Percentiles rank a stretch among this genome's conserved stretches.
Evolutionary conservation across 768 basidiomycete genomes (phyloP).

Genomic region (Mycena alexandri): DNA sequence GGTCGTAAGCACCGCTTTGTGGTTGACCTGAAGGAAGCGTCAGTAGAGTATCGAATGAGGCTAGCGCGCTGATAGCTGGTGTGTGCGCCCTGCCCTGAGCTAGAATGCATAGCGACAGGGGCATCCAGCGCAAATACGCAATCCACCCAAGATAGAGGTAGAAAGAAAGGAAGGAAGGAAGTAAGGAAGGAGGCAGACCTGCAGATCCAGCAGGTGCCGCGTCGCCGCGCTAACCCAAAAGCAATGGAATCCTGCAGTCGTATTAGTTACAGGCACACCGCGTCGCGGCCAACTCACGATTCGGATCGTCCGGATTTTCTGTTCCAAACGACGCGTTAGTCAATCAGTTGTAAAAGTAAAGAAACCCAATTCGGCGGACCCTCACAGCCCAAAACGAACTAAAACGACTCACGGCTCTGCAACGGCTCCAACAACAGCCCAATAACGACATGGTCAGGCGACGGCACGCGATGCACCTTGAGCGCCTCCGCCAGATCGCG

Average conservation of each 20-base stretch:
- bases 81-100: constrained; percentile 2
- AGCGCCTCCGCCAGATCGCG: constrained; percentile 89
- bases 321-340: constrained; percentile 23
- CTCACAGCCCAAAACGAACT: no score
- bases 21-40: constrained; percentile 74
- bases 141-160: constrained; percentile 11
- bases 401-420: constrained; percentile 86
- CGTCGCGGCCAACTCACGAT: no score
- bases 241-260: constrained; percentile 89
- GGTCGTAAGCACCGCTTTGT: constrained; percentile 80
- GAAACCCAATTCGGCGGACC: no score
- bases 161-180: no score
- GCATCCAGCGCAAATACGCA: no score
- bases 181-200: constrained; percentile 59
- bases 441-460: constrained; percentile 85
- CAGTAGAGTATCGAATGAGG: no score
- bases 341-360: no score
- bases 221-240: constrained; percentile 88
- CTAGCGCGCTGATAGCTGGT: constrained; percentile 21
- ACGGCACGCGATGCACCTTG: constrained; percentile 87
- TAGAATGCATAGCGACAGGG: neutral
- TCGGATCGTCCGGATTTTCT: constrained; percentile 82
- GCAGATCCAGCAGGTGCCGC: constrained; percentile 82
- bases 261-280: no score
- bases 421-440: constrained; percentile 85